A percentile compares a stretch with the other conserved stretches of the same genome.
These are phyloP conservation scores for Colletotrichum caudatum DNA, from an alignment of 2,329 filamentous ascomycete species.

Conservation along the genomic window DNA sequence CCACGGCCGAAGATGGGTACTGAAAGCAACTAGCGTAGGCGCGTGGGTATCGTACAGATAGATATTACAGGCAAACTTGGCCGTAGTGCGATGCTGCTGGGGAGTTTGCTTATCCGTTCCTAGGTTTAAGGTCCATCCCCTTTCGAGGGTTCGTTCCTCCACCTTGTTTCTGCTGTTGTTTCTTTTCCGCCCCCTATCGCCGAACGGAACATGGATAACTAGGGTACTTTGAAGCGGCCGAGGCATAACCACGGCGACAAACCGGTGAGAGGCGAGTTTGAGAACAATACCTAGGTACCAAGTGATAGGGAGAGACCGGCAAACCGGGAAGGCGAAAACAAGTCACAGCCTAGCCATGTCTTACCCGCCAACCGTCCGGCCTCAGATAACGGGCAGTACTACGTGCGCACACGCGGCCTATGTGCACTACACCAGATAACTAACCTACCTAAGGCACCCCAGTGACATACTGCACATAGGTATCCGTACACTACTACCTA, in stretches of 20 bases:
- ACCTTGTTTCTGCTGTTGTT: not conserved
- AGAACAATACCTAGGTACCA: not conserved
- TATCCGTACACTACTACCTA: too few species aligned
- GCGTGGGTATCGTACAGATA: too few species aligned
- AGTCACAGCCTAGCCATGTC: not conserved
- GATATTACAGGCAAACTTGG: not conserved
- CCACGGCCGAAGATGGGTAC: conserved; percentile 1
- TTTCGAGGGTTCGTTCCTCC: conserved; percentile 11
- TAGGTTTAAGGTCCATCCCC: conserved; percentile 23
- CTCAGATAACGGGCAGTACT: not conserved
- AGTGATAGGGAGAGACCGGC: too few species aligned
- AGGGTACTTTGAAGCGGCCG: too few species aligned
- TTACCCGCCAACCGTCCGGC: not conserved
- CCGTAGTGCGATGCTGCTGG: not conserved
- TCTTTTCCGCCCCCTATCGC: not conserved
- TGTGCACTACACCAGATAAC: too few species aligned
- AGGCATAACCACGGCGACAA: too few species aligned
- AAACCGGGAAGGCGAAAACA: not conserved
- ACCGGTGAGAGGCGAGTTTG: not conserved
- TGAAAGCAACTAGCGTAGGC: not conserved
- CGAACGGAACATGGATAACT: too few species aligned
- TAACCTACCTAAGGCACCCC: too few species aligned
- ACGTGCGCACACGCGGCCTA: too few species aligned
- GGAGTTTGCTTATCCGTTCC: too few species aligned
- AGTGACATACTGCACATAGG: too few species aligned